phyloP scores from a whole-genome alignment of 2,329 filamentous ascomycete genomes.

The Exophiala viscosa region DNA sequence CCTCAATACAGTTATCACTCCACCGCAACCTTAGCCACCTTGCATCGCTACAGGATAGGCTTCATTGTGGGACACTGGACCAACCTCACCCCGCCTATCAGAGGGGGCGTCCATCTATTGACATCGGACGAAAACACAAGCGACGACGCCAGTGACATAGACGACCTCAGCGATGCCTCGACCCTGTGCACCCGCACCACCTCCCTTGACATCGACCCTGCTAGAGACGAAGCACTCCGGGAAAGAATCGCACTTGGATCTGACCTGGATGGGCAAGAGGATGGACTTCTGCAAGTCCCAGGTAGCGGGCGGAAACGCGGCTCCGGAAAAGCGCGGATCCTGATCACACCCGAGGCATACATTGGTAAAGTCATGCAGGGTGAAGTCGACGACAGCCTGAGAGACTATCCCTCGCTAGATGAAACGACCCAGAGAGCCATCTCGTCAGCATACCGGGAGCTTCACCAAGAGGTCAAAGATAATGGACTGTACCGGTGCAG shows the following conservation, averaged over 20 bases:
- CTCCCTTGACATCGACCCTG: constrained; percentile 5
- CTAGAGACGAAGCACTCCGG: constrained; percentile 16
- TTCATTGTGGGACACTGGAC: constrained; percentile 54
- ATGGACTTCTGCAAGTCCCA: neutral
- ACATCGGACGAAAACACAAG: constrained; percentile 61
- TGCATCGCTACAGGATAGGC: constrained; percentile 61
- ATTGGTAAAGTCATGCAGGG: too few relatives aligned
- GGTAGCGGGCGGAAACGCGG: too few relatives aligned
- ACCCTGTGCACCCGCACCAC: constrained; percentile 39
- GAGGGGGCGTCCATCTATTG: constrained; percentile 63
- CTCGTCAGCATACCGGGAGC: constrained; percentile 72
- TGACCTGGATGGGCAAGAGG: constrained; percentile 3
- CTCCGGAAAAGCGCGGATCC: too few relatives aligned
- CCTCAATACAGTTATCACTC: constrained; percentile 54
- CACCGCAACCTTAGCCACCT: constrained; percentile 50
- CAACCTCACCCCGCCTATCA: constrained; percentile 59
- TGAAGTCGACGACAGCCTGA: too few relatives aligned
- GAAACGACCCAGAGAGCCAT: constrained; percentile 61
- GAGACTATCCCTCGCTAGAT: too few relatives aligned
- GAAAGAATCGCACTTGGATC: constrained; percentile 54
- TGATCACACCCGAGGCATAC: too few relatives aligned
- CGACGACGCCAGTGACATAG: constrained; percentile 12
- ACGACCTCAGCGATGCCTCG: constrained; percentile 57
- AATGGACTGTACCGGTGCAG: constrained; percentile 81
- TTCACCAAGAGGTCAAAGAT: constrained; percentile 67